Conservation (phyloP, 2,329 filamentous ascomycete species). For the Sclerotinia subarctica region DNA sequence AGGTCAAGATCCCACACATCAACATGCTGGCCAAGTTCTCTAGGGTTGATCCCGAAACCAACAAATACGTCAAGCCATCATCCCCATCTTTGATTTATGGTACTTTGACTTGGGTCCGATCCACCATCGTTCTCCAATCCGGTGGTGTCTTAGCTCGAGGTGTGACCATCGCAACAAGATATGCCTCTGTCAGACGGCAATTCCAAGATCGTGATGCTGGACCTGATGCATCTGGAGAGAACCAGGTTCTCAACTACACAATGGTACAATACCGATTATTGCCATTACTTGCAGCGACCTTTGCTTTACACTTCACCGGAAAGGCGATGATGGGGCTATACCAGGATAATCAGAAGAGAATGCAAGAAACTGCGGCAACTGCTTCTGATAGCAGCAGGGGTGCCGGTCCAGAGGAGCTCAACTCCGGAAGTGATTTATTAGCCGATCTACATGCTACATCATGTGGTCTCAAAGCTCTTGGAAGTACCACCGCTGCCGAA, state of each 20-base stretch:
- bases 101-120: constrained; percentile 72
- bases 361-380: constrained; percentile 47
- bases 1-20: constrained; percentile 70
- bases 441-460: constrained; percentile 75
- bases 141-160: constrained; percentile 69
- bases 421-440: constrained; percentile 63
- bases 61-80: constrained; percentile 64
- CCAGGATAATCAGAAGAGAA: constrained; percentile 66
- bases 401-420: constrained; percentile 65
- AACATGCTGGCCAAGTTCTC: constrained; percentile 74
- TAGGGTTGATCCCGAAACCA: constrained; percentile 62
- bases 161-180: constrained; percentile 74
- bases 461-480: constrained; percentile 71
- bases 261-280: constrained; percentile 75
- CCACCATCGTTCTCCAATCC: constrained; percentile 69
- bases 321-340: constrained; percentile 73
- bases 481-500: constrained; percentile 68
- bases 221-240: constrained; percentile 58
- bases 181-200: constrained; percentile 70
- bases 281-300: constrained; percentile 69
- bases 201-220: constrained; percentile 72
- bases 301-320: constrained; percentile 76
- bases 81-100: constrained; percentile 69
- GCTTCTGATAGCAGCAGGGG: constrained; percentile 48
- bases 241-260: constrained; percentile 75